phyloP scores from a whole-genome alignment of 805 yeast species.

The Komagataella pseudopastoris region DNA sequence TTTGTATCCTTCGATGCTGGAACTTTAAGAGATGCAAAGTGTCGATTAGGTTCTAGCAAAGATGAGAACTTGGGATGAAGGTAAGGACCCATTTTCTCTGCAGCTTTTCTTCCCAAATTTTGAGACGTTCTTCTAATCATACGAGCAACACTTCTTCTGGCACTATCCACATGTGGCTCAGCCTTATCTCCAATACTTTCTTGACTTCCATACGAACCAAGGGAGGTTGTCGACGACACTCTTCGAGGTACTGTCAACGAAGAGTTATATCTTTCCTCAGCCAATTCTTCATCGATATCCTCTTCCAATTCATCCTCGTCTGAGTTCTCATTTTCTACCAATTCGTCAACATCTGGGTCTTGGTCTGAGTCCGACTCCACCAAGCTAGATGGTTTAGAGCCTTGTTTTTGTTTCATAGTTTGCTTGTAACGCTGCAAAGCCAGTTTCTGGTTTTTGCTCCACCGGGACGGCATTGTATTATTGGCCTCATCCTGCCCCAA shows the following conservation, averaged over 20 bases:
- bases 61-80: slow-evolving; percentile 78
- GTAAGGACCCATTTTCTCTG: slow-evolving; percentile 81
- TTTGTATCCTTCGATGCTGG: slow-evolving; percentile 28
- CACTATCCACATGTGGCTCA: slow-evolving; percentile 62
- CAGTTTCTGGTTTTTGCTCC: slow-evolving; percentile 8
- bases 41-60: slow-evolving; percentile 82
- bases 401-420: neutral
- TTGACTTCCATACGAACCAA: slow-evolving; percentile 13
- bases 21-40: slow-evolving; percentile 66
- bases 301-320: slow-evolving; percentile 13
- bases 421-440: neutral
- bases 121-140: slow-evolving; percentile 70
- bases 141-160: slow-evolving; percentile 61
- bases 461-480: slow-evolving; percentile 14
- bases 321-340: slow-evolving; percentile 14
- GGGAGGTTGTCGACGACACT: slow-evolving; percentile 8
- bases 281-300: slow-evolving; percentile 9
- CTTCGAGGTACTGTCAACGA: neutral
- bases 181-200: slow-evolving; percentile 12
- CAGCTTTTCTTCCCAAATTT: slow-evolving; percentile 64
- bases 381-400: slow-evolving; percentile 5
- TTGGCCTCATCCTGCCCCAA: slow-evolving; percentile 36
- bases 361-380: slow-evolving; percentile 5
- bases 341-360: slow-evolving; percentile 23
- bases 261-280: slow-evolving; percentile 2